Base-by-base conservation (phyloP, 2,329 filamentous ascomycete genomes). In the Lecanosticta acicola region DNA sequence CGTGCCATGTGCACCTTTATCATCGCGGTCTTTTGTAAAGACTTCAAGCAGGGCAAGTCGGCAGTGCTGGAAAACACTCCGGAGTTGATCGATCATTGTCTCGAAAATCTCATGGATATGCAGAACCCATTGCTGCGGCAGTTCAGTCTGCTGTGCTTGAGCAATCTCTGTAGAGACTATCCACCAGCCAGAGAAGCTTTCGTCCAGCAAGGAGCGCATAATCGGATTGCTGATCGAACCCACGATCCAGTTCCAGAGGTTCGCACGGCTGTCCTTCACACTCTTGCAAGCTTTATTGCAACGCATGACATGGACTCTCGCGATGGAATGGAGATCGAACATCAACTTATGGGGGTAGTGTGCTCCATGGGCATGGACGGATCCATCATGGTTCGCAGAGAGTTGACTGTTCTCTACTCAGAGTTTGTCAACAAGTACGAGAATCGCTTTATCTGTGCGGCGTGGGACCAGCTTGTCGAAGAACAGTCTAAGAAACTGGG, bases 1-100 rank as follows among this genome's bases (percentile, higher is more conserved):
- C 88, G 94, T 62, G 93, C 93, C 35, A 98, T 98, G 93, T 97
- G 93, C 65, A 90, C 93, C 1, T 98, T 98, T 64, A 95, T 98
- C 51, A 80, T 97, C 34, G 86, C 91, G 19, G 94, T 96, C 78
- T 88, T 98, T 53, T 98, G 93, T 78, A 94, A 93, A 64, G 86
- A 86, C 53, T 95, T 95, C 67, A 85, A 84, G 54, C 87, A 93
- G 52, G 93, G 91, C 2, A 90, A 96, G 66, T 84, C 84, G 41
- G 90, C 95, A 9, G 96, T 90, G 63, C 83, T 96, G 57, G 86
- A 88, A 56, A 85, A 84, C 0, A 87, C 87, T 55, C 86, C 85
- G 0, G 90, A 95, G 55, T 83, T 97, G 51, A 91, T 97, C 73
- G 82, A 85, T 32, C 91, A 85, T 57, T 97, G 91, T 63, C 71